Conservation (phyloP, 2,329 filamentous ascomycete species). For the Davidsoniella virescens region DNA sequence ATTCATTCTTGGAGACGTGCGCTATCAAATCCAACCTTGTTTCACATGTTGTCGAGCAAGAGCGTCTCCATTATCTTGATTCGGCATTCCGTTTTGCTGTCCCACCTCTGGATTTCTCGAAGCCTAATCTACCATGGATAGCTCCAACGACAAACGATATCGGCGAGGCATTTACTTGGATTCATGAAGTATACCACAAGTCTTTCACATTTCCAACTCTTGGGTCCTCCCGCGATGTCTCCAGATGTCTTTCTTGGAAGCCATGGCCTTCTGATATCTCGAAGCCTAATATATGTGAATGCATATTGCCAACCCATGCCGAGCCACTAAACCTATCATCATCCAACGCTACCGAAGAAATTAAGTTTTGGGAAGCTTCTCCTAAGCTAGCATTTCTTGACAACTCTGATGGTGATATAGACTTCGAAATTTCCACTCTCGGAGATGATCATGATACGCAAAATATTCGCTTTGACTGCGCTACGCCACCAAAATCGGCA, state of each 20-base stretch:
- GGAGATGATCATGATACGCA: too few relatives aligned
- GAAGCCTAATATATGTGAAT: background rate
- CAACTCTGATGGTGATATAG: too few relatives aligned
- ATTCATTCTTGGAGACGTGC: background rate
- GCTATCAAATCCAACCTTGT: slow-evolving; percentile 1
- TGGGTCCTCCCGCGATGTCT: too few relatives aligned
- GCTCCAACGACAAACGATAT: background rate
- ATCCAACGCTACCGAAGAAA: too few relatives aligned
- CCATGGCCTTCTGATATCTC: background rate
- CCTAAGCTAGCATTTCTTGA: too few relatives aligned
- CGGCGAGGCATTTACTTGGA: background rate
- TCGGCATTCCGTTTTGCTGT: slow-evolving; percentile 18
- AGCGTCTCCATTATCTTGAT: slow-evolving; percentile 17
- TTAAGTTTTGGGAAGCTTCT: too few relatives aligned
- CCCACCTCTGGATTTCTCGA: slow-evolving; percentile 18
- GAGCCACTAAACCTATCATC: too few relatives aligned
- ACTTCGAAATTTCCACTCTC: too few relatives aligned
- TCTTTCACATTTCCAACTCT: too few relatives aligned
- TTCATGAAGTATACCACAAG: background rate
- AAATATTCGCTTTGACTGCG: too few relatives aligned
- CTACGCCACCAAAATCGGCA: too few relatives aligned
- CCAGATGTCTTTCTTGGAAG: background rate
- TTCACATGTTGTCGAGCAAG: slow-evolving; percentile 16
- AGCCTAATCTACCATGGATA: slow-evolving; percentile 17
- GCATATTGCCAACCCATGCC: background rate